These are phyloP conservation scores for Thalia dealbata DNA, from an alignment of 176 grass and related monocot species.

Conservation along the genomic window DNA sequence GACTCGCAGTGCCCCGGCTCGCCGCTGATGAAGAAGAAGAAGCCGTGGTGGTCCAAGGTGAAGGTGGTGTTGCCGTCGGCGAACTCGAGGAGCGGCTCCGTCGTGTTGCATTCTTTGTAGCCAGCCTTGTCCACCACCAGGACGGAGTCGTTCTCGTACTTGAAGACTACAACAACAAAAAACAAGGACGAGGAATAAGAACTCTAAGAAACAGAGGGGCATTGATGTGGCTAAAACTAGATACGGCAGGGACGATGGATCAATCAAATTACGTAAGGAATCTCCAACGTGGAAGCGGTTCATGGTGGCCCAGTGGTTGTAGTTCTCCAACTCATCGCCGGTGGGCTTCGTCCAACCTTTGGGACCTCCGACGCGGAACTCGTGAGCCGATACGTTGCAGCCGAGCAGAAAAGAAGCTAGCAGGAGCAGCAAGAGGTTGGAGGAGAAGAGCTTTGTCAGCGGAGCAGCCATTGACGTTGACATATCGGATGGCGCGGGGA, in stretches of 20 bases:
- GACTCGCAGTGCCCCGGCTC: slow-evolving; percentile 40
- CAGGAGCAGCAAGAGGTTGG: slow-evolving; percentile 15
- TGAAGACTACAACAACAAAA: slow-evolving; percentile 42
- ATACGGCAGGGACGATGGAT: neutral
- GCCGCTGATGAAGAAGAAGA: slow-evolving; percentile 79
- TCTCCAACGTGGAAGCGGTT: slow-evolving; percentile 57
- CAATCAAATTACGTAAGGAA: slow-evolving; percentile 33
- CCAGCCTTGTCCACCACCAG: slow-evolving; percentile 44
- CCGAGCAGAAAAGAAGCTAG: slow-evolving; percentile 25
- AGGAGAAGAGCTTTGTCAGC: too few species aligned
- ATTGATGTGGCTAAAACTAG: too few species aligned
- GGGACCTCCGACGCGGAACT: slow-evolving; percentile 50
- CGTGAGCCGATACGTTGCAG: neutral
- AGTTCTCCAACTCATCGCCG: slow-evolving; percentile 42
- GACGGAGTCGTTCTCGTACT: slow-evolving; percentile 66
- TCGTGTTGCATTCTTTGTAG: slow-evolving; percentile 51
- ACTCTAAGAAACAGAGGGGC: neutral
- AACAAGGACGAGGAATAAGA: too few species aligned
- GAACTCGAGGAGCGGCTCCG: slow-evolving; percentile 31
- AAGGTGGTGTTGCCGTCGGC: slow-evolving; percentile 41
- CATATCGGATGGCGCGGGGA: too few species aligned
- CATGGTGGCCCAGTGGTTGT: slow-evolving; percentile 68
- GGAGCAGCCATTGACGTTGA: slow-evolving; percentile 21
- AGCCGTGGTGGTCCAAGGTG: slow-evolving; percentile 29
- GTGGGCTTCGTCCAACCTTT: slow-evolving; percentile 41